A percentile compares a stretch with the other conserved stretches of the same genome.
phyloP scores from a whole-genome alignment of 2,329 filamentous ascomycete genomes.

The Reticulascus tulasneorum region DNA sequence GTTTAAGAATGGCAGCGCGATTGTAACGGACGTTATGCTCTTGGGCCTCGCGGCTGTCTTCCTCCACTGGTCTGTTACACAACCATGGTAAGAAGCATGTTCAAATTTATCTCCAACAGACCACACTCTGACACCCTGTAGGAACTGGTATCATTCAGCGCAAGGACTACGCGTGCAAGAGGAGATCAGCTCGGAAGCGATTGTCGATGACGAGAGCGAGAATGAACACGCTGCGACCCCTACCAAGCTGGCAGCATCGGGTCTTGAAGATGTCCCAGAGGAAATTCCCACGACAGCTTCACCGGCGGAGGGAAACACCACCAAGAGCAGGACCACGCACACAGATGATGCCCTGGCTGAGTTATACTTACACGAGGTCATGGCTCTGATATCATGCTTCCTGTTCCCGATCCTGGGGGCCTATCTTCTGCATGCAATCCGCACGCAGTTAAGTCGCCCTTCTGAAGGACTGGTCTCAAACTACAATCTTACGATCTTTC shows the following conservation, averaged over 20 bases:
- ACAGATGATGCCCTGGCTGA: slow-evolving; percentile 50
- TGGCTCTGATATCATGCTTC: slow-evolving; percentile 76
- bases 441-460: slow-evolving; percentile 74
- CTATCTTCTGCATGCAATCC: slow-evolving; percentile 76
- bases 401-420: slow-evolving; percentile 73
- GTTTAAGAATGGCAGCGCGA: slow-evolving; percentile 76
- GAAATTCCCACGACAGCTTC: slow-evolving; percentile 35
- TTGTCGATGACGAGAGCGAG: slow-evolving; percentile 43
- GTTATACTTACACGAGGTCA: slow-evolving; percentile 69
- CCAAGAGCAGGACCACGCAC: slow-evolving; percentile 14
- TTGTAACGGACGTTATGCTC: slow-evolving; percentile 82
- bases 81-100: slow-evolving; percentile 69
- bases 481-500: slow-evolving; percentile 88
- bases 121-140: slow-evolving; percentile 22
- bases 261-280: slow-evolving; percentile 18
- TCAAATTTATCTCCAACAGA: neutral
- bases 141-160: slow-evolving; percentile 72
- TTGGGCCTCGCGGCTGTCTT: slow-evolving; percentile 78
- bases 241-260: slow-evolving; percentile 3
- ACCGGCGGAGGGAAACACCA: slow-evolving; percentile 36
- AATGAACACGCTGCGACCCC: slow-evolving; percentile 23
- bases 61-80: slow-evolving; percentile 84
- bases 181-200: slow-evolving; percentile 34
- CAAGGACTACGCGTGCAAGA: slow-evolving; percentile 57
- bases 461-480: slow-evolving; percentile 87